Evolutionary conservation across 495 filamentous ascomycete species (phyloP).

Genomic region (Penicillium paxilli): DNA sequence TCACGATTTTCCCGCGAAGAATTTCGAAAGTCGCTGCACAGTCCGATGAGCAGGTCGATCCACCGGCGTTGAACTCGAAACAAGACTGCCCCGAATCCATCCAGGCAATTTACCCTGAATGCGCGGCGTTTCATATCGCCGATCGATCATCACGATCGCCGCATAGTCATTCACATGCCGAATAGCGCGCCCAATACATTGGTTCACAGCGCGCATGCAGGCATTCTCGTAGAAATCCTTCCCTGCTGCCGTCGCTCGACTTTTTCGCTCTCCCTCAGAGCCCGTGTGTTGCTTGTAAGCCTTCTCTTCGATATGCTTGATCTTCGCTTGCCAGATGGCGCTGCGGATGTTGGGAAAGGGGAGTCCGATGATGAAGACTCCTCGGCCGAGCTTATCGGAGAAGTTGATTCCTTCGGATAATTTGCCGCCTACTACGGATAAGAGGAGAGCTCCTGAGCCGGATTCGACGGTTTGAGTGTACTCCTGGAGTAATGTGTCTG

Average conservation of each 20-base stretch:
- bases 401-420: slow-evolving; percentile 99
- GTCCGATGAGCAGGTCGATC: slow-evolving; percentile 28
- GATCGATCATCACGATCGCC: slow-evolving; percentile 81
- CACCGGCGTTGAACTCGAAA: slow-evolving; percentile 14
- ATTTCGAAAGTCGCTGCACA: slow-evolving; percentile 34
- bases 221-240: slow-evolving; percentile 92
- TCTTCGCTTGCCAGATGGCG: slow-evolving; percentile 88
- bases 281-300: slow-evolving; percentile 45
- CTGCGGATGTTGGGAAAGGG: slow-evolving; percentile 91
- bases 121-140: slow-evolving; percentile 65
- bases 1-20: slow-evolving; percentile 28
- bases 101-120: slow-evolving; percentile 79
- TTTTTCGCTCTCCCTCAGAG: slow-evolving; percentile 33
- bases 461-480: slow-evolving; percentile 70
- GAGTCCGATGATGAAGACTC: slow-evolving; percentile 84
- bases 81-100: slow-evolving; percentile 70
- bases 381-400: slow-evolving; percentile 84
- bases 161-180: slow-evolving; percentile 88
- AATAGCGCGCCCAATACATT: slow-evolving; percentile 91
- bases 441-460: slow-evolving; percentile 72
- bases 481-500: slow-evolving; percentile 67
- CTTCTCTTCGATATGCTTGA: slow-evolving; percentile 79
- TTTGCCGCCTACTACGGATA: slow-evolving; percentile 95
- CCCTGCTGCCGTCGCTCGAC: slow-evolving; percentile 60
- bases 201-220: slow-evolving; percentile 96